Conservation (phyloP, 306 rosid species). For the Styphnolobium japonicum region DNA sequence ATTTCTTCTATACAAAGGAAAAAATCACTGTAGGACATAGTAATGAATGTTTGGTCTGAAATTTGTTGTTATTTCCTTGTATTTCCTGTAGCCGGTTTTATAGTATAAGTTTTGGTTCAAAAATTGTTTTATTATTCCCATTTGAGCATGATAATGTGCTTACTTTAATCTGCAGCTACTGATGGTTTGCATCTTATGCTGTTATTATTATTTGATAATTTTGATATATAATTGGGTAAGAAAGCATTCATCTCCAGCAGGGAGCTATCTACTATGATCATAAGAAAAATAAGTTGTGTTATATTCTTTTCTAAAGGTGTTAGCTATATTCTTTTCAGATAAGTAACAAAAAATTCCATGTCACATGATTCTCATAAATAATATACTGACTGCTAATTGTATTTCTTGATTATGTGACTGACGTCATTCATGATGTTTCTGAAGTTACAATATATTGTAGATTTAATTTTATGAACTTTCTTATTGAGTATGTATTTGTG, state of each 20-base stretch:
- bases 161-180: not conserved
- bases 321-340: not conserved
- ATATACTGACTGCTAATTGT: not conserved
- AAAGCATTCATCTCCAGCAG: not conserved
- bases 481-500: conserved; percentile 2
- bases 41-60: not conserved
- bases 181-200: not conserved
- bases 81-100: not conserved
- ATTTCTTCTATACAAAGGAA: not conserved
- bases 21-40: not conserved
- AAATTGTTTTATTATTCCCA: not conserved
- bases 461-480: conserved; percentile 5
- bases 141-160: not conserved
- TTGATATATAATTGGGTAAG: not conserved
- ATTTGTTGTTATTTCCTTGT: not conserved
- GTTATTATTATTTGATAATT: not conserved
- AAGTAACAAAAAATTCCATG: not conserved
- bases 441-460: conserved; percentile 4
- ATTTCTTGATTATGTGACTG: conserved; percentile 6
- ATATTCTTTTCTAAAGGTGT: not conserved
- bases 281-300: not conserved
- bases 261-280: not conserved
- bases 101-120: not conserved
- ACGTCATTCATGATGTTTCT: not conserved
- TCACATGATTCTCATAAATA: not conserved